Conservation (phyloP, 1,139 yeast species). For the Pichia sp. region DNA sequence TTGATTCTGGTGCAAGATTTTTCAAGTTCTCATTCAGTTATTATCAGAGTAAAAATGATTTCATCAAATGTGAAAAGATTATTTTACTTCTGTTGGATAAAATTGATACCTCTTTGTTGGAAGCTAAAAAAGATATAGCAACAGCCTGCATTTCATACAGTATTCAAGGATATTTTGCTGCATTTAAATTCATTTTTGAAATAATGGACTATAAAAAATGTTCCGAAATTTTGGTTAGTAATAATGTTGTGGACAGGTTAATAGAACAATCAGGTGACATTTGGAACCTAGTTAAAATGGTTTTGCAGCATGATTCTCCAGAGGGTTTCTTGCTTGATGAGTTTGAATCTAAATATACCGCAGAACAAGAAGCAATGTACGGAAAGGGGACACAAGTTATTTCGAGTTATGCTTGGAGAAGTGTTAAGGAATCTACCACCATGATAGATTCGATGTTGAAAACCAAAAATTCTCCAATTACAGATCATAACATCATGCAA, state of each 20-base stretch:
- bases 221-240: neutral
- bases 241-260: constrained; percentile 19
- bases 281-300: constrained; percentile 54
- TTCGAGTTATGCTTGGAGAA: constrained; percentile 77
- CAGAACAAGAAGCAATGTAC: constrained; percentile 36
- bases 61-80: constrained; percentile 29
- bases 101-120: constrained; percentile 31
- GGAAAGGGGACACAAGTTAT: constrained; percentile 60
- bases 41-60: constrained; percentile 22
- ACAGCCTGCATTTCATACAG: constrained; percentile 44
- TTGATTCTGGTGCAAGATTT: constrained; percentile 78
- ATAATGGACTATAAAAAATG: constrained; percentile 27
- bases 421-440: constrained; percentile 69
- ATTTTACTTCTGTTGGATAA: constrained; percentile 34
- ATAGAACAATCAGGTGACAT: constrained; percentile 32
- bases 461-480: constrained; percentile 28
- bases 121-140: constrained; percentile 35
- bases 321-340: constrained; percentile 54
- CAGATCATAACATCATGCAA: constrained; percentile 20
- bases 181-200: constrained; percentile 50
- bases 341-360: constrained; percentile 35
- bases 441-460: constrained; percentile 45
- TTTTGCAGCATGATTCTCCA: constrained; percentile 65
- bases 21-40: constrained; percentile 45
- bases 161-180: constrained; percentile 64